Base-by-base conservation (phyloP, 768 basidiomycete genomes). In the Suillus bovinus region DNA sequence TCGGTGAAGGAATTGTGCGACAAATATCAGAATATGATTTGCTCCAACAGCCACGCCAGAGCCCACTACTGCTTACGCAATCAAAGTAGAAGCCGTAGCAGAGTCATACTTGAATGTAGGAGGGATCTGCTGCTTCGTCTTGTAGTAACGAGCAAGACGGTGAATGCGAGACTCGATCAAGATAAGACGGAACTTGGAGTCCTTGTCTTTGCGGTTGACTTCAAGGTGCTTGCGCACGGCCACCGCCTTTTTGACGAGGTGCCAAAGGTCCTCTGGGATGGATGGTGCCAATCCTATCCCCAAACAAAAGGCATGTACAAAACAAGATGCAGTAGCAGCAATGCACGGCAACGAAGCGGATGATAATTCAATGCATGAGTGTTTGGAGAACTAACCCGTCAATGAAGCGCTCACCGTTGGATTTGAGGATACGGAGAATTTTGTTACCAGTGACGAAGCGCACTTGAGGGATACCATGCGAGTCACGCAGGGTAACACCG, bases 181-280 rank as follows among this genome's bases (percentile, higher is more conserved):
- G 84, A 98, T 98, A 73, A 98, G 89, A 77, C 96, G 93, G 84
- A 88, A 88, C 74, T 88, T 96, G 78, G 93, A 93, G 85, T 98
- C 96, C 85, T 94, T 96, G 86, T 99, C 96, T 79, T 96, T 96
- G 77, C 96, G 89, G 90, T 97, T 98, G 72, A 86, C 84, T 80
- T 97, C 94, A 70, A 99, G 87, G 81, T 99, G 96, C 85, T 98
- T 99, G 81, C 96, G 94, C 74, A 99, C 94, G 71, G 93, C 85
- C 74, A 99, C 95, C 78, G 96, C 96, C 89, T 98, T 99, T 89
- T 98, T 98, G 87, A 99, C 90, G 79, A 97, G 89, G 86, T 94
- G 90, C 91, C 94, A 97, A 66, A 98, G 91, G 86, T 97, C 96
- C 87, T 99, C 96, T 71, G 96, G 96, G 82, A 99, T 93, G 80